Conservation (phyloP, 2,329 filamentous ascomycete genomes). For the Cladosporium sp. region DNA sequence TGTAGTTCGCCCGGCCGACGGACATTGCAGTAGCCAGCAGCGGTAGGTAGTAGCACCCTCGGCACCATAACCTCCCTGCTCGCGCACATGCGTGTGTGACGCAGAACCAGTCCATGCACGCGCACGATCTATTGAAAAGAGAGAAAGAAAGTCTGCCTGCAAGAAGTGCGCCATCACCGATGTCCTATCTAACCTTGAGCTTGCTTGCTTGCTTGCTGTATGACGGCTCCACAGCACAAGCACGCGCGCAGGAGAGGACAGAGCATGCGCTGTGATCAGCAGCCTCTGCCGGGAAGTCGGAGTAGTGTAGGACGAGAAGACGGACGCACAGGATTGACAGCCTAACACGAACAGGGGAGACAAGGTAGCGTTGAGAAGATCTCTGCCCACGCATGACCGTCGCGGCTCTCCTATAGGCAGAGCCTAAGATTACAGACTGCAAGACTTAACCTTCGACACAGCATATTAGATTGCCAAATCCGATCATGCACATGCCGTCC, state of each 20-base stretch:
- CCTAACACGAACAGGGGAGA: too few species aligned
- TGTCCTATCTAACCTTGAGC: background rate
- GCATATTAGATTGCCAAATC: background rate
- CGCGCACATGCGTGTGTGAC: conserved; percentile 9
- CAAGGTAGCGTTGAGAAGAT: background rate
- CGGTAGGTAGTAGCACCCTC: background rate
- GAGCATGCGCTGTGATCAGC: conserved; percentile 17
- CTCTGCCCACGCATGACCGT: conserved; percentile 3
- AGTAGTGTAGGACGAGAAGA: background rate
- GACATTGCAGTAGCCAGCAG: background rate
- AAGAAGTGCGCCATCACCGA: background rate
- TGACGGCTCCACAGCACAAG: background rate
- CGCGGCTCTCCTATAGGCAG: background rate
- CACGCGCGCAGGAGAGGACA: background rate
- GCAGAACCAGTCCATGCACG: background rate
- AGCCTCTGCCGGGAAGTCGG: background rate
- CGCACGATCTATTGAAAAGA: conserved; percentile 13
- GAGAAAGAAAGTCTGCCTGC: background rate
- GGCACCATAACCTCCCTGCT: background rate
- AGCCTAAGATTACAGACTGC: background rate
- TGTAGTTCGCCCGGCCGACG: background rate
- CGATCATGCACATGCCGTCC: background rate
- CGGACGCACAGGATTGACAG: too few species aligned
- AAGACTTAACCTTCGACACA: background rate
- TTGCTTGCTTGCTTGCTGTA: background rate